Base-by-base conservation (phyloP, 441 rosid genomes). In the Pelargonium fulgidum region DNA sequence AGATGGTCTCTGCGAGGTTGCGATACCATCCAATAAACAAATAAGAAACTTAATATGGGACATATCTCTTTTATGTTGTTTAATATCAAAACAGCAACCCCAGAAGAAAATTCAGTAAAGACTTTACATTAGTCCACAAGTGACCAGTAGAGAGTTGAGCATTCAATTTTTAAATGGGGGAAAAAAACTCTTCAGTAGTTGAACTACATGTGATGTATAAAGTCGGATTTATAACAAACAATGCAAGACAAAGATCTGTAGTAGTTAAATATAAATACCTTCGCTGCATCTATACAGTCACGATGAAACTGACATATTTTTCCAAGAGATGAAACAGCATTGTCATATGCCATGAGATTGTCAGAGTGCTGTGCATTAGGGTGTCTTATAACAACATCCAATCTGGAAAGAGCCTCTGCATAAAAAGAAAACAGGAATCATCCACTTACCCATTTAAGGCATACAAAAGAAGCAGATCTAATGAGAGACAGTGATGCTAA, bases 291-390 rank as follows among this genome's bases (percentile, higher is more conserved):
- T 12, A 95, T 84, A 75, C 90, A 83, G 73, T 85, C 95, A 24
- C 98, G 96, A 77, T 92, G 95, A 75, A 82, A 90, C 77, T 87
- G 92, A 74, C 98, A 92, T 74, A 92, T 89, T 84, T 95, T 95
- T 79, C 99, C 99, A 67, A 95, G 84, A 69, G 99, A 96, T 16
- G 99, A 95, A 74, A 95, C 99, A 75, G 99, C 99, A 87, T 95
- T 95, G 78, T 95, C 99, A 85, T 92, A 90, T 70, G 93, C 99
- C 99, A 92, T 92, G 61, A 90, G 77, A 78, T 92, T 89, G 78
- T 92, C 99, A 56, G 98, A 64, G 68, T 86, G 89, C 81, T 82
- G 79, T n/a, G 99, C 92, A 77, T 83, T 87, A 65, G 98, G 93
- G 74, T 86, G 87, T 68, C 84, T 78, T 68, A 95, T 82, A 81